Evolutionary conservation across 2,329 filamentous ascomycete species (phyloP).

Genomic region (Beauveria medogensis): DNA sequence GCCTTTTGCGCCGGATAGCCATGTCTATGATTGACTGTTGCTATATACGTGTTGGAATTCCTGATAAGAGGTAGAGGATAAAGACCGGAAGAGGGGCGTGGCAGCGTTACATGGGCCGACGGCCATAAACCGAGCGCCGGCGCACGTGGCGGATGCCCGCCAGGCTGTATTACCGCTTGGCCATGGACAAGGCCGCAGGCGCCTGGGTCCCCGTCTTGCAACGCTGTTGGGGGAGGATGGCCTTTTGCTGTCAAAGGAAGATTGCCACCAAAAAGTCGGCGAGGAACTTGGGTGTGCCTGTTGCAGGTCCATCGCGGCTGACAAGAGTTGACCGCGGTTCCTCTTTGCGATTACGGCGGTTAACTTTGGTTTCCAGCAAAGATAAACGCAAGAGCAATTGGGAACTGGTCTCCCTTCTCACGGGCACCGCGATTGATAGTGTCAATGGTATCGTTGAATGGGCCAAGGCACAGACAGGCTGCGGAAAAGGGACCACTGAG

Average conservation of each 20-base stretch:
- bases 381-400: constrained; percentile 22
- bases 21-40: not conserved
- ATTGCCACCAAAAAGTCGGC: constrained; percentile 26
- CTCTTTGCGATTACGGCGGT: constrained; percentile 15
- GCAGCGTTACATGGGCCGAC: too few species aligned
- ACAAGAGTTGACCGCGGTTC: constrained; percentile 17
- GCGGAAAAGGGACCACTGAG: not conserved
- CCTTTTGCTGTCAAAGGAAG: constrained; percentile 23
- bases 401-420: not conserved
- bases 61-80: not conserved
- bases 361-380: constrained; percentile 27
- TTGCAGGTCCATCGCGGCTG: constrained; percentile 19
- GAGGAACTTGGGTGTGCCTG: constrained; percentile 24
- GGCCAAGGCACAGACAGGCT: not conserved
- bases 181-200: too few species aligned
- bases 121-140: too few species aligned
- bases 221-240: too few species aligned
- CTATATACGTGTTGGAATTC: not conserved
- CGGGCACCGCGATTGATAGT: not conserved
- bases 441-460: not conserved
- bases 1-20: not conserved
- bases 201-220: too few species aligned
- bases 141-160: not conserved
- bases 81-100: too few species aligned
- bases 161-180: not conserved